phyloP scores from a whole-genome alignment of 345 rosid genomes.

The Gossypium thurberi region DNA sequence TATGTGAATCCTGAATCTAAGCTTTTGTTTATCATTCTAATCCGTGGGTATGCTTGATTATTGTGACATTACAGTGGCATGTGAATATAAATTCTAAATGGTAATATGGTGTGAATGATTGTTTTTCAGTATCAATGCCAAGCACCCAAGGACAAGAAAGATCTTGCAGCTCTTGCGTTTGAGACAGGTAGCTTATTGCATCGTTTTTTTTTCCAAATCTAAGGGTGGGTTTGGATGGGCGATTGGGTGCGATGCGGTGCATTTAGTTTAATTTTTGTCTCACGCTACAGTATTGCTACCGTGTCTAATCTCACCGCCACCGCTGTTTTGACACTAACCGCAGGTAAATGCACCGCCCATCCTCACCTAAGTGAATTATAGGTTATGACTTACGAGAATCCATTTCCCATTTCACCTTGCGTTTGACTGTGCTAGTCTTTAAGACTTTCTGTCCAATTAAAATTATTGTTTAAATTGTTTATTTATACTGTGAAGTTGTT shows the following conservation, averaged over 20 bases:
- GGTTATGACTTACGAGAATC: neutral
- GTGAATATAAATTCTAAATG: neutral
- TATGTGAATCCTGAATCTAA: slow-evolving; percentile 94
- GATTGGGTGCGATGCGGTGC: too few species aligned
- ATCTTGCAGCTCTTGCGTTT: slow-evolving; percentile 83
- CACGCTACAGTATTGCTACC: too few species aligned
- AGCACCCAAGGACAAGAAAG: slow-evolving; percentile 75
- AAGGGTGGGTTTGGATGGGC: too few species aligned
- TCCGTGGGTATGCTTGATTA: slow-evolving; percentile 49
- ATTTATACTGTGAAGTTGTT: neutral
- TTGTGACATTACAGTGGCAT: neutral
- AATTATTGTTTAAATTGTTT: neutral
- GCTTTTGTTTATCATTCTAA: slow-evolving; percentile 67
- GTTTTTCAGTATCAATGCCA: slow-evolving; percentile 63
- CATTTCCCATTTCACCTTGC: neutral
- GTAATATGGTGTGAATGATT: neutral
- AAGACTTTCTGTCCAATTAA: neutral
- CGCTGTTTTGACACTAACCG: too few species aligned
- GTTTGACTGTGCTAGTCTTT: neutral
- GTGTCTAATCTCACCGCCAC: too few species aligned
- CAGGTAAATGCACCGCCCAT: too few species aligned
- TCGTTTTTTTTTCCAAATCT: neutral
- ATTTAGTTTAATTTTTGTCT: too few species aligned
- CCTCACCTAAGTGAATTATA: neutral
- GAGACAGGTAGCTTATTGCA: slow-evolving; percentile 56